A percentile compares a stretch with the other conserved stretches of the same genome.
These are phyloP conservation scores for Simplicillium sp. DNA, from an alignment of 2,329 filamentous ascomycete genomes.

Conservation along the genomic window DNA sequence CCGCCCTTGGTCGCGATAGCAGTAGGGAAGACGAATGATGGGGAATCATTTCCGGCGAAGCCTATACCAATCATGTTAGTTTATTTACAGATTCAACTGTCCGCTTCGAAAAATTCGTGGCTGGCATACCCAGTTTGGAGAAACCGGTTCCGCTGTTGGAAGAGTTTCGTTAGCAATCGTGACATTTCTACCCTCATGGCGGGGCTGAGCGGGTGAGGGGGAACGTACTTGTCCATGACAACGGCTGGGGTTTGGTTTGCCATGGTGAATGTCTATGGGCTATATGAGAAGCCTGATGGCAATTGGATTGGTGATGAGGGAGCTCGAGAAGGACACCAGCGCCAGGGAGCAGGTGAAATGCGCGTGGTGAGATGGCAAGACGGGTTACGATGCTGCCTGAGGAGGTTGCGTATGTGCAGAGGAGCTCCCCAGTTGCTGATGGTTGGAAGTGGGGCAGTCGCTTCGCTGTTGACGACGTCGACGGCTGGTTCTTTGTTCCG, in stretches of 20 bases:
- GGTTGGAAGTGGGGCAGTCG: conserved; percentile 1
- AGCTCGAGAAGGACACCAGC: background rate
- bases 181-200: conserved; percentile 11
- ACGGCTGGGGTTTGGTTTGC: conserved; percentile 98
- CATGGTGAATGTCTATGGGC: conserved; percentile 45
- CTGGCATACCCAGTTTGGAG: conserved; percentile 82
- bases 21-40: conserved; percentile 97
- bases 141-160: conserved; percentile 87
- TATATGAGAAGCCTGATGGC: conserved; percentile 3
- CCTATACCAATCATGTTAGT: conserved; percentile 37
- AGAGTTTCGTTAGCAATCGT: conserved; percentile 19
- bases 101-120: conserved; percentile 2
- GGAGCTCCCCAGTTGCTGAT: conserved; percentile 2
- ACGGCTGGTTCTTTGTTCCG: background rate
- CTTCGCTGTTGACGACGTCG: background rate
- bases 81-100: background rate
- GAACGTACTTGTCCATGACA: conserved; percentile 99
- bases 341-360: conserved; percentile 1
- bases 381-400: conserved; percentile 2
- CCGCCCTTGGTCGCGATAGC: conserved; percentile 92
- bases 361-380: conserved; percentile 7
- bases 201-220: conserved; percentile 23
- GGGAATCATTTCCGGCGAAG: conserved; percentile 98
- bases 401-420: conserved; percentile 5
- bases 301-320: conserved; percentile 4